Conservation (phyloP, 306 rosid genomes). For the Arachis stenosperma region DNA sequence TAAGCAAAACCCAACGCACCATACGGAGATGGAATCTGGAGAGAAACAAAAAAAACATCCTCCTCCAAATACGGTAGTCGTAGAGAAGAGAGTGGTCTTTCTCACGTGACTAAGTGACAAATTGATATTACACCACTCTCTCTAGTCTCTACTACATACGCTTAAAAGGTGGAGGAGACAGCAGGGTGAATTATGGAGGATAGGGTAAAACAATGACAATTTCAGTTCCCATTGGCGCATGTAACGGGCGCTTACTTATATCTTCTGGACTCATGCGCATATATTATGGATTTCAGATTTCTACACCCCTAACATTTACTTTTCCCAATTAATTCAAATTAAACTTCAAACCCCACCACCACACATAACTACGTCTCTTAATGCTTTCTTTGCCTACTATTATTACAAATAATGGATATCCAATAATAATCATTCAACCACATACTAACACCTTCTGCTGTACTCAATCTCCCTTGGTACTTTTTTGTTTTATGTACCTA, state of each 20-base stretch:
- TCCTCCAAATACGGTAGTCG: constrained; percentile 29
- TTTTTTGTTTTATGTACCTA: too few relatives aligned
- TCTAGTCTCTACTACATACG: too few relatives aligned
- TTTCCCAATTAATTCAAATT: too few relatives aligned
- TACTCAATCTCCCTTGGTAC: too few relatives aligned
- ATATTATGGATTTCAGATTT: too few relatives aligned
- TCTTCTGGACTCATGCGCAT: not conserved
- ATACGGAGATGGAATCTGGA: constrained; percentile 41
- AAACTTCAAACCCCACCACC: too few relatives aligned
- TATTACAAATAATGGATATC: too few relatives aligned
- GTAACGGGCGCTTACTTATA: not conserved
- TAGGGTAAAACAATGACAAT: not conserved
- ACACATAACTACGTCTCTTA: too few relatives aligned
- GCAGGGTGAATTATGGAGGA: not conserved
- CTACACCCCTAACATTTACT: too few relatives aligned
- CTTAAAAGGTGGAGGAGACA: not conserved
- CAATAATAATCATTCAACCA: too few relatives aligned
- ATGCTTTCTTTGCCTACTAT: too few relatives aligned
- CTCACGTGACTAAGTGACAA: constrained; percentile 22
- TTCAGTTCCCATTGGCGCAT: constrained; percentile 11
- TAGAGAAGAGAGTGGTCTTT: constrained; percentile 55
- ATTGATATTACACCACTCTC: not conserved
- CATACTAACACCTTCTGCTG: too few relatives aligned
- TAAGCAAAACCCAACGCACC: not conserved
- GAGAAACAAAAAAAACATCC: constrained; percentile 63